Conservation (phyloP, 352 stramenopile species). For the Phytophthora melonis region DNA sequence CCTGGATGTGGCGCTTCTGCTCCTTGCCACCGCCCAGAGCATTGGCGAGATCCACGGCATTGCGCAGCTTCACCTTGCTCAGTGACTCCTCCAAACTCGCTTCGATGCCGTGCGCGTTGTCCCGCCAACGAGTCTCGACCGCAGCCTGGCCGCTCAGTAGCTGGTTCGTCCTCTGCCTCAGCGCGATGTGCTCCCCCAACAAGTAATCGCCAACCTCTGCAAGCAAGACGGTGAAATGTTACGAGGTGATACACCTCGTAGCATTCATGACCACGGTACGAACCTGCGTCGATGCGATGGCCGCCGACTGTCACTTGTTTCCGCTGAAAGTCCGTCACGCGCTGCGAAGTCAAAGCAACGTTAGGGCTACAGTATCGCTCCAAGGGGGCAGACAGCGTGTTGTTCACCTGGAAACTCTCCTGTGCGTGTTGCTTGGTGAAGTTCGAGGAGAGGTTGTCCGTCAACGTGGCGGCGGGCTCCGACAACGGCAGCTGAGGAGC, state of each 20-base stretch:
- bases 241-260: neutral
- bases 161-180: conserved; percentile 46
- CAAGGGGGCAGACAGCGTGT: neutral
- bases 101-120: conserved; percentile 34
- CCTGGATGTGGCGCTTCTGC: conserved; percentile 71
- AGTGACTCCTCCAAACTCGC: conserved; percentile 65
- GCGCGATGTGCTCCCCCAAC: conserved; percentile 42
- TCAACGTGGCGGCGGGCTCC: conserved; percentile 28
- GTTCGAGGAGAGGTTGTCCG: conserved; percentile 43
- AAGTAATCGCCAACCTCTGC: conserved; percentile 53
- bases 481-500: conserved; percentile 30
- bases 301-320: conserved; percentile 48
- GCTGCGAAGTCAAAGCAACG: conserved; percentile 20
- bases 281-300: conserved; percentile 50
- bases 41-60: conserved; percentile 74
- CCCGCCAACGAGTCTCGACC: conserved; percentile 24
- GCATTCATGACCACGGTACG: neutral
- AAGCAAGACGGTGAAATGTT: neutral
- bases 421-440: conserved; percentile 49
- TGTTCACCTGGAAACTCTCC: conserved; percentile 45
- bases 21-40: conserved; percentile 61
- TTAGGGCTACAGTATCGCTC: neutral
- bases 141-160: conserved; percentile 33
- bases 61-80: conserved; percentile 74
- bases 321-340: conserved; percentile 55